Evolutionary conservation across 176 grass and related monocot species (phyloP), one percentile per base, ranked within the genome.

Genomic region (Poa pratensis): DNA sequence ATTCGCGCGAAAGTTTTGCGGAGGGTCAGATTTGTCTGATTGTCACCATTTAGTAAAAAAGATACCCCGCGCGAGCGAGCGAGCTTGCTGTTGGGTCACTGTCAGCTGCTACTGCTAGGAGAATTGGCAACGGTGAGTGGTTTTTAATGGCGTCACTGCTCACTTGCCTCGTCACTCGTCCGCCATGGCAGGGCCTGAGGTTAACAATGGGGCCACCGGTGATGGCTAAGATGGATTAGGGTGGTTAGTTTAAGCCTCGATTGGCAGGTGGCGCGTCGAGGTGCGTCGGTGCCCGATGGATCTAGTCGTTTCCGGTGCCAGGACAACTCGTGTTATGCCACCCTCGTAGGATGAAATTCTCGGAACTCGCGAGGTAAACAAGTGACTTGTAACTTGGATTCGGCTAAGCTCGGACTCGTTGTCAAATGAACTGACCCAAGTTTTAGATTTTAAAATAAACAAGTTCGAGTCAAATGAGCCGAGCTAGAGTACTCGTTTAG

Each of bases 51-150:
- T n/a, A n/a, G n/a, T n/a, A n/a, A n/a, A n/a, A n/a, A n/a, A n/a
- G n/a, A n/a, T n/a, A n/a, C 3, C 55, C 79, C 34, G 73, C 53
- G 84, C 50, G 45, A 49, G 49, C 82, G 3, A 20, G 84, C 60
- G 45, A 48, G 58, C 82, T 2, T 10, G 35, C 37, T 42, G 35
- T 6, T 4, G 53, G 28, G 77, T 48, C 77, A 28, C 18, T 16
- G 48, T 16, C 70, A 73, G 42, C 42, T 43, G 20, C 58, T 35
- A 37, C 53, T 24, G 60, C 64, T 9, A 15, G 2, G 9, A 43
- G 67, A 5, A 45, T 11, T 71, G 7, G 70, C 22, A 49, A 15
- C 69, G 1, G 40, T 40, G 69, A 69, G 16, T 37, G 30, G 27
- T 17, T 30, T 64, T 28, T 30, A 6, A 1, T 23, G 24, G 27